Base-by-base conservation (phyloP, 495 filamentous ascomycete species). In the Thermochaetoides thermophila region DNA sequence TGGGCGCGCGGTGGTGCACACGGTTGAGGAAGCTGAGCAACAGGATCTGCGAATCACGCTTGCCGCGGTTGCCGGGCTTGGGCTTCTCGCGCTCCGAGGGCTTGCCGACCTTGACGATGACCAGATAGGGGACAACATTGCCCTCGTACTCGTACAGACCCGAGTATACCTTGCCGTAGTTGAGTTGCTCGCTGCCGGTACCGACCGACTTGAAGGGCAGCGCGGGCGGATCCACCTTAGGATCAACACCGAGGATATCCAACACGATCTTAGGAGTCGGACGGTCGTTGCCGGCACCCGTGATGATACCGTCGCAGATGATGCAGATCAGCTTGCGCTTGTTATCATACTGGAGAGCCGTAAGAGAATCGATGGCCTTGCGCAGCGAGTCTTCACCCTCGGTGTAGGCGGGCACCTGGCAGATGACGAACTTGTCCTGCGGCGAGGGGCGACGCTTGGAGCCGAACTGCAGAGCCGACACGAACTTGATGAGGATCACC, bases 401-500 rank as follows among this genome's bases (percentile, higher is more conserved):
- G 0, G 89, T 97, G 51, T 97, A 97, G 9, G 89, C 89, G 13
- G 89, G 89, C 33, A 97, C 83, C 55, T 94, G 80, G 62, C 89
- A 96, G 40, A 97, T 95, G 38, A 97, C 89, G 39, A 97, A 97
- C 52, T 95, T 96, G 52, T 97, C 89, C 57, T 96, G 89, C 17
- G 84, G 77, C 12, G 78, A 65, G 4, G 89, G 89, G 12, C 84
- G 80, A 18, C 81, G 76, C 59, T 94, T 95, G 29, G 82, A 79
- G 12, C 89, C 87, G 40, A 97, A 78, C 50, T 97, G 89, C 17
- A 97, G 67, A 27, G 89, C 89, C 35, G 89, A 79, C 45, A 97
- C 55, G 64, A 97, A 97, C 59, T 96, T 97, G 56, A 78, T 61
- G 11, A 77, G 43, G 37, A 96, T 81, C 33, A 94, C 82, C 9